Percentiles rank a stretch among this genome's conserved stretches.
phyloP scores from a whole-genome alignment of 495 filamentous ascomycete genomes.

The Annulohypoxylon nitens region DNA sequence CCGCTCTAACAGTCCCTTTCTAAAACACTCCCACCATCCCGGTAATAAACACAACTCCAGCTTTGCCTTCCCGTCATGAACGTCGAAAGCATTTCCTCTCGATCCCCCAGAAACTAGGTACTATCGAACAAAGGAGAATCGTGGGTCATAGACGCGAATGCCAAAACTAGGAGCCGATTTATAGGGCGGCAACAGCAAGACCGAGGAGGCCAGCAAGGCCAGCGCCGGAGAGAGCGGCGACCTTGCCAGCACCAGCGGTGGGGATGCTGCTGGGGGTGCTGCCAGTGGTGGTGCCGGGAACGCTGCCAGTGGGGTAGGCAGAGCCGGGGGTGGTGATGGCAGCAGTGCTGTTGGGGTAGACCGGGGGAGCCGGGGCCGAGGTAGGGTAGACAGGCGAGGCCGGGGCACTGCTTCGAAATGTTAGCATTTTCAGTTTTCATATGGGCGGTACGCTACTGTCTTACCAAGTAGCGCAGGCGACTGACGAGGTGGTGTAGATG shows the following conservation, averaged over 20 bases:
- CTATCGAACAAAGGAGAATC: conserved; percentile 55
- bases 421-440: conserved; percentile 42
- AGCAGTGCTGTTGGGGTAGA: conserved; percentile 46
- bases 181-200: conserved; percentile 79
- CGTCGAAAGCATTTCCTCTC: conserved; percentile 46
- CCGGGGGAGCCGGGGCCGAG: conserved; percentile 38
- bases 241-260: conserved; percentile 73
- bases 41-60: conserved; percentile 44
- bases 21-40: conserved; percentile 45
- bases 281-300: conserved; percentile 54
- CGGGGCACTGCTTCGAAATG: conserved; percentile 32
- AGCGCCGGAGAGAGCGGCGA: conserved; percentile 75
- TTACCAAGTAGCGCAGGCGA: conserved; percentile 77
- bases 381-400: conserved; percentile 44
- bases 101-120: conserved; percentile 53
- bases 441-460: conserved; percentile 33
- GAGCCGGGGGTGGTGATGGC: conserved; percentile 49
- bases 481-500: conserved; percentile 70
- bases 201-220: conserved; percentile 81
- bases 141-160: conserved; percentile 54
- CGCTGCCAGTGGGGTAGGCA: conserved; percentile 50
- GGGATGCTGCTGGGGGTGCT: conserved; percentile 59
- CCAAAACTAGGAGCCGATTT: conserved; percentile 60
- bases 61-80: conserved; percentile 58
- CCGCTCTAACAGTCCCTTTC: conserved; percentile 44